phyloP scores from a whole-genome alignment of 495 filamentous ascomycete genomes.

The Xylona heveae region DNA sequence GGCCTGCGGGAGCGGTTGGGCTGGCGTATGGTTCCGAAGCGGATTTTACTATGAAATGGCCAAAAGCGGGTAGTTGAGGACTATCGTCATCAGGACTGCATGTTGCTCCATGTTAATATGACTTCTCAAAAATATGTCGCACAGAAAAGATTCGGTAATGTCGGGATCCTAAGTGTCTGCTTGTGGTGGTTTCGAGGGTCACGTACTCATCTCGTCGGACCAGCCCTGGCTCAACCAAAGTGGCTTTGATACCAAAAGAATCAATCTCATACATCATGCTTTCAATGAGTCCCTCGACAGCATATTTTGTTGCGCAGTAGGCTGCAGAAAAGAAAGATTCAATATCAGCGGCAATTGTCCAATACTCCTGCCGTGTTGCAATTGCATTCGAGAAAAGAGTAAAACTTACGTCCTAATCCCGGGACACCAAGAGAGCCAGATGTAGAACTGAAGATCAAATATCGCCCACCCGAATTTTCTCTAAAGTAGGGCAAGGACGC shows the following conservation, averaged over 20 bases:
- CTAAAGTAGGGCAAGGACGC: constrained; percentile 79
- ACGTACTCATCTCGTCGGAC: constrained; percentile 51
- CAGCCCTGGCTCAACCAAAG: constrained; percentile 77
- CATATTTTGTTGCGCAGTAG: constrained; percentile 93
- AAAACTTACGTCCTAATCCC: constrained; percentile 39
- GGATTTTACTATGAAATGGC: constrained; percentile 79
- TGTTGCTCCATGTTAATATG: constrained; percentile 10
- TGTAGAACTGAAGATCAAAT: constrained; percentile 85
- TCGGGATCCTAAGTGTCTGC: constrained; percentile 22
- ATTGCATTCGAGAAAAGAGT: background rate
- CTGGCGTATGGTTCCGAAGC: constrained; percentile 63
- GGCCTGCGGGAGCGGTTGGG: constrained; percentile 56
- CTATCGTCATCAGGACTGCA: constrained; percentile 11
- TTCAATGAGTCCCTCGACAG: constrained; percentile 85
- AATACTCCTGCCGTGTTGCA: background rate
- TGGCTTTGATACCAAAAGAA: constrained; percentile 75
- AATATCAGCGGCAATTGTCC: background rate
- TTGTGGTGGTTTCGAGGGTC: constrained; percentile 8
- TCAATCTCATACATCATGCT: constrained; percentile 91
- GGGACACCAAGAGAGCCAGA: constrained; percentile 79
- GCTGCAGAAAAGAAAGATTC: constrained; percentile 11
- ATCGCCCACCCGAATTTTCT: constrained; percentile 46
- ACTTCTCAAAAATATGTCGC: constrained; percentile 2
- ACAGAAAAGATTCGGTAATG: constrained; percentile 1
- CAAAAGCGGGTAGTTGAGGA: constrained; percentile 52